Conservation (phyloP, 495 filamentous ascomycete species). For the Tuber indicum region DNA sequence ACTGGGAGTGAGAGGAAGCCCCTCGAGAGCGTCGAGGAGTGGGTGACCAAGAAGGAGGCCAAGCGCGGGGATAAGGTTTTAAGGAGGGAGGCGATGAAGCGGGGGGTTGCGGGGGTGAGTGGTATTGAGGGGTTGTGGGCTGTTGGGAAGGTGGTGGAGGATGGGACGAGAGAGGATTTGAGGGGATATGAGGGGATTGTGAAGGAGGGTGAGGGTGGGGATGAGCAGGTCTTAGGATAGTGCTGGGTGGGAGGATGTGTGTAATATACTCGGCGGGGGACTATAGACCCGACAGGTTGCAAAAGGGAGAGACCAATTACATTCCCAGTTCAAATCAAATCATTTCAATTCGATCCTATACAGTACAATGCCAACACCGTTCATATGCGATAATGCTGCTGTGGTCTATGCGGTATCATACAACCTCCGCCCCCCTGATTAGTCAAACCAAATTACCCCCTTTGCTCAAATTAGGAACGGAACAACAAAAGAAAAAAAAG, state of each 20-base stretch:
- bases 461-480: not conserved
- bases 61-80: conserved; percentile 16
- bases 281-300: not conserved
- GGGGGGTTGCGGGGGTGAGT: not conserved
- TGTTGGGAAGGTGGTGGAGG: not conserved
- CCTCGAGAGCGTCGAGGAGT: conserved; percentile 24
- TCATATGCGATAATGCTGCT: not conserved
- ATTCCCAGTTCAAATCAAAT: not conserved
- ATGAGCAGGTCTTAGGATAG: not conserved
- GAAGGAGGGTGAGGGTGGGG: not conserved
- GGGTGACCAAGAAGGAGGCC: conserved; percentile 5
- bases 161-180: not conserved
- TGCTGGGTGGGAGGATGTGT: not conserved
- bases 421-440: not conserved
- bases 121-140: not conserved
- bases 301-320: not conserved
- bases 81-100: not conserved
- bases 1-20: conserved; percentile 20
- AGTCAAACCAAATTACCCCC: not conserved
- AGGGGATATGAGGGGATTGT: no score
- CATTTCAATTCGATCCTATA: not conserved
- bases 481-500: not conserved
- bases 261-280: not conserved
- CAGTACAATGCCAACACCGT: not conserved
- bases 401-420: not conserved